These are phyloP conservation scores for Pseudogymnoascus sp. DNA, from an alignment of 2,329 filamentous ascomycete genomes.

Conservation along the genomic window DNA sequence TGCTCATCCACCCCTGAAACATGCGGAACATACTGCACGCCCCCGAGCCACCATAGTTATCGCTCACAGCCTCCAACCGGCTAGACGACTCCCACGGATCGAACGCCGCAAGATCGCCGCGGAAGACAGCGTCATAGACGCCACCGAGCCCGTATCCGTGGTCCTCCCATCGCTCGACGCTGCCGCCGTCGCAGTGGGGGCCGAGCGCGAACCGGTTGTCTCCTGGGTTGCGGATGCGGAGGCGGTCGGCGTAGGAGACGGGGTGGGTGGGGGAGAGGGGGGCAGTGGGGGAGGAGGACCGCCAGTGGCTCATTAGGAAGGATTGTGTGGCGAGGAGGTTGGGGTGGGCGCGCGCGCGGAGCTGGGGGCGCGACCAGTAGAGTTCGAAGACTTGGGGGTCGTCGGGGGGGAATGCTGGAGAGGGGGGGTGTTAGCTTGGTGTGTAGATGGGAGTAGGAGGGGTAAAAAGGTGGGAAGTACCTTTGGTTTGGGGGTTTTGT, in stretches of 20 bases:
- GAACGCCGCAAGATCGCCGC: conserved; percentile 72
- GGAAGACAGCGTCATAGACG: conserved; percentile 68
- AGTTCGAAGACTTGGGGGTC: conserved; percentile 68
- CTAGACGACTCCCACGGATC: conserved; percentile 75
- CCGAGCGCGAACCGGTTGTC: conserved; percentile 66
- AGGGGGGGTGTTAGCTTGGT: neutral
- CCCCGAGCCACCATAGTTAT: conserved; percentile 75
- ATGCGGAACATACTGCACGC: conserved; percentile 80
- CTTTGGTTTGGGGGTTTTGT: conserved; percentile 54
- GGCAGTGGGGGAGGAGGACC: conserved; percentile 34
- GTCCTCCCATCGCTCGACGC: conserved; percentile 68
- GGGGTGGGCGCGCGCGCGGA: conserved; percentile 60
- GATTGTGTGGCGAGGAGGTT: conserved; percentile 56
- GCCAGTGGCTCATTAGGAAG: conserved; percentile 57
- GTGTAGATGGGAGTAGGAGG: neutral
- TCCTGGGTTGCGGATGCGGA: conserved; percentile 63
- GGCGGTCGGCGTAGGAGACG: conserved; percentile 59
- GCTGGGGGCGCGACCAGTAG: conserved; percentile 67
- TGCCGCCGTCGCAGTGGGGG: conserved; percentile 68
- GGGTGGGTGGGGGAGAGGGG: conserved; percentile 50
- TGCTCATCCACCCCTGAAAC: conserved; percentile 83
- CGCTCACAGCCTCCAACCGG: conserved; percentile 60
- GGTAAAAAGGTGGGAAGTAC: conserved; percentile 13
- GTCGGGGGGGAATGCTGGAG: conserved; percentile 54
- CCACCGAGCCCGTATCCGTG: conserved; percentile 58